Percentiles rank a stretch among this genome's conserved stretches.
Conservation (phyloP, 495 filamentous ascomycete genomes). For the Tuber indicum region DNA sequence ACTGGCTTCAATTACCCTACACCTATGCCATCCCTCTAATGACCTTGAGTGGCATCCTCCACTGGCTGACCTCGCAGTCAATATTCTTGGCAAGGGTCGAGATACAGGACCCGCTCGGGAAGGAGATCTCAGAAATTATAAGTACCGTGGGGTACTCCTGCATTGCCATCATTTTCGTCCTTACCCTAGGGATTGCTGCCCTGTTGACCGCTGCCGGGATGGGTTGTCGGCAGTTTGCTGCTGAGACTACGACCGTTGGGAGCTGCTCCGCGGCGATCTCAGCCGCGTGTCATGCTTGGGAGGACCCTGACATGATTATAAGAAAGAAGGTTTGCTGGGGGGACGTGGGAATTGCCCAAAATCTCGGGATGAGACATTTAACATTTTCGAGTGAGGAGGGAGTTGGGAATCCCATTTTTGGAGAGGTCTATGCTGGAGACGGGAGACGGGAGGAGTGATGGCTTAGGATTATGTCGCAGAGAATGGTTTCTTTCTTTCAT, state of each 20-base stretch:
- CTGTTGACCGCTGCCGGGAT: background rate
- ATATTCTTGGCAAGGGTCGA: conserved; percentile 32
- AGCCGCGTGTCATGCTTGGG: conserved; percentile 13
- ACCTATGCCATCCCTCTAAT: conserved; percentile 28
- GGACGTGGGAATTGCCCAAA: background rate
- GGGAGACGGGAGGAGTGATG: too few species aligned
- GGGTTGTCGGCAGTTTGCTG: background rate
- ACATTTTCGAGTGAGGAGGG: background rate
- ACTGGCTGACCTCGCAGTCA: conserved; percentile 38
- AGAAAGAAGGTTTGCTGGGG: conserved; percentile 2
- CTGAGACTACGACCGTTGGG: background rate
- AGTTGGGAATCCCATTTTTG: background rate
- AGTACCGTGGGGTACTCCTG: background rate
- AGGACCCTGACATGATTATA: background rate
- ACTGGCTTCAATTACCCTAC: conserved; percentile 44
- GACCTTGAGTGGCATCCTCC: conserved; percentile 7
- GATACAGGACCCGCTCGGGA: conserved; percentile 43
- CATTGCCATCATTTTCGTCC: conserved; percentile 8
- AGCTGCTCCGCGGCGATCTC: conserved; percentile 9
- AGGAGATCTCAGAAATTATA: conserved; percentile 7
- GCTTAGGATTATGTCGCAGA: too few species aligned
- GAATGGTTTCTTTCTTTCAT: too few species aligned
- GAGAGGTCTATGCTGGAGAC: background rate
- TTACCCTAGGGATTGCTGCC: background rate
- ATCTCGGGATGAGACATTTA: background rate